These are phyloP conservation scores for Pisolithus tinctorius DNA, from an alignment of 768 basidiomycete species.

Conservation along the genomic window DNA sequence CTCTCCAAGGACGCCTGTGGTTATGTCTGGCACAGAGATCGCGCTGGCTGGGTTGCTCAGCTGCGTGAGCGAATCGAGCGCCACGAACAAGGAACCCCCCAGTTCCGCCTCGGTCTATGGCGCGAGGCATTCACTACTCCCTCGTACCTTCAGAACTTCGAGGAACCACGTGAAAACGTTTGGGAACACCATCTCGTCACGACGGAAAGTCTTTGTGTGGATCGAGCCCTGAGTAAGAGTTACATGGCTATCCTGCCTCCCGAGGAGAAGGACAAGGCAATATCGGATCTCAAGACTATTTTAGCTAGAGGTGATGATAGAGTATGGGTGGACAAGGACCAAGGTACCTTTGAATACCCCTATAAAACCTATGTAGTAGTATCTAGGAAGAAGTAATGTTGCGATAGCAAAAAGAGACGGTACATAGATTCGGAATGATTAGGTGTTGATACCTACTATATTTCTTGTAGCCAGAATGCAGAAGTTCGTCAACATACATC, in stretches of 20 bases:
- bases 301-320: slow-evolving; percentile 53
- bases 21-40: slow-evolving; percentile 33
- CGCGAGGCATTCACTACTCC: slow-evolving; percentile 57
- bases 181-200: slow-evolving; percentile 49
- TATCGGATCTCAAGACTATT: slow-evolving; percentile 45
- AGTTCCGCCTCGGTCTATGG: slow-evolving; percentile 77
- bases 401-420: no score
- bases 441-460: neutral
- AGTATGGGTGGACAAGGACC: slow-evolving; percentile 67
- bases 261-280: slow-evolving; percentile 50
- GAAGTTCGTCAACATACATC: neutral
- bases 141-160: slow-evolving; percentile 55
- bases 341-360: slow-evolving; percentile 75
- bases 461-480: neutral
- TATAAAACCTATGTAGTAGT: slow-evolving; percentile 65
- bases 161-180: slow-evolving; percentile 47
- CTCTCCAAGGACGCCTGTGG: neutral
- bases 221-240: slow-evolving; percentile 77
- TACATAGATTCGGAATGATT: neutral
- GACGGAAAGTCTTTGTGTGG: slow-evolving; percentile 49
- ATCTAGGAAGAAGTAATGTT: slow-evolving; percentile 33
- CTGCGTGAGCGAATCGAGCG: slow-evolving; percentile 63
- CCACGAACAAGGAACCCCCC: slow-evolving; percentile 70
- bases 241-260: slow-evolving; percentile 65
- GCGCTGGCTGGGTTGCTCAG: slow-evolving; percentile 67